phyloP scores from a whole-genome alignment of 2,329 filamentous ascomycete genomes.

The Fragosphaeria purpurea region DNA sequence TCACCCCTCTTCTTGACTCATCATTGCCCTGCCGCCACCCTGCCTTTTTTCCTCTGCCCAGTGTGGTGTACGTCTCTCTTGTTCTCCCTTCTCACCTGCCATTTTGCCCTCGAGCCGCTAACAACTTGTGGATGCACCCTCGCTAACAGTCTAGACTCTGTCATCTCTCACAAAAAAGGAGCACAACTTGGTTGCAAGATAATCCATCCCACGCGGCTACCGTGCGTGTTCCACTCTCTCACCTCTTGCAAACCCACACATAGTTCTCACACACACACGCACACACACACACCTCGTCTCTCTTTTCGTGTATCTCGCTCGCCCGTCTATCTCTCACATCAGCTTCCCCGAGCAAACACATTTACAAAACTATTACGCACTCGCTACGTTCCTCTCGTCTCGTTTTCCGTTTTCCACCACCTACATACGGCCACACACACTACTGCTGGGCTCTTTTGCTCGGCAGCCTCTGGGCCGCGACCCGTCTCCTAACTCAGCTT shows the following conservation, averaged over 20 bases:
- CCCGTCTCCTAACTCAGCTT: not conserved
- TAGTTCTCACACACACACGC: not conserved
- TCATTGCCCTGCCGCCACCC: too few relatives aligned
- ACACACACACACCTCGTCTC: not conserved
- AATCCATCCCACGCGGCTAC: not conserved
- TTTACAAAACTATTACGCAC: too few relatives aligned
- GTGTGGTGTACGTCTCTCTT: too few relatives aligned
- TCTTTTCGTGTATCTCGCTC: too few relatives aligned
- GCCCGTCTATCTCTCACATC: too few relatives aligned
- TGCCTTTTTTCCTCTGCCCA: too few relatives aligned
- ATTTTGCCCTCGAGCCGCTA: not conserved
- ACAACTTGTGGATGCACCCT: not conserved
- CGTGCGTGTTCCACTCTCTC: not conserved
- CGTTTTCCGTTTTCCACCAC: not conserved
- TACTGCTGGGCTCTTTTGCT: not conserved
- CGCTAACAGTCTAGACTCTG: slow-evolving; percentile 2
- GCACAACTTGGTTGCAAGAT: not conserved
- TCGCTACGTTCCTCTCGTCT: not conserved
- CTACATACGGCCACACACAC: slow-evolving; percentile 1
- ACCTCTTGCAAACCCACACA: not conserved
- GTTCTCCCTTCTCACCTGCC: too few relatives aligned
- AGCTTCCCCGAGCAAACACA: too few relatives aligned
- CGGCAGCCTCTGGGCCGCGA: not conserved
- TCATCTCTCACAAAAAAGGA: not conserved
- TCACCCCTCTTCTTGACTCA: too few relatives aligned